phyloP scores from a whole-genome alignment of 495 filamentous ascomycete species.

The Neurospora africana region DNA sequence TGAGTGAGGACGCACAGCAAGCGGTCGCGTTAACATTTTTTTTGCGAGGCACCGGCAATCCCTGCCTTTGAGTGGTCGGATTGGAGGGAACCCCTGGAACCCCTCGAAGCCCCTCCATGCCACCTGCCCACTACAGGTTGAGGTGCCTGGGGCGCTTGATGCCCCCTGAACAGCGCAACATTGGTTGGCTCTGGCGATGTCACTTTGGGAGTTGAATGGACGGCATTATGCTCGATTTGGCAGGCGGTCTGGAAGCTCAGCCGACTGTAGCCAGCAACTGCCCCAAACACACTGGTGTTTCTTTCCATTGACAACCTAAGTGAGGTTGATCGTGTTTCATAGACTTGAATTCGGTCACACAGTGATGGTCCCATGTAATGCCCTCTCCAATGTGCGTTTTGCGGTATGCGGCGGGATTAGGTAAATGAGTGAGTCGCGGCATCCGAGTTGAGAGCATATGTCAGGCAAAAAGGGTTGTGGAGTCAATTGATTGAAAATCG shows the following conservation, averaged over 20 bases:
- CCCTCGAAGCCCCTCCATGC: neutral
- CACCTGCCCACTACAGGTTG: slow-evolving; percentile 2
- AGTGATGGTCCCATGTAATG: neutral
- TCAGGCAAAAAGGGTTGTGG: too few species aligned
- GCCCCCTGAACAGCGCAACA: neutral
- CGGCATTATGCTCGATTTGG: slow-evolving; percentile 2
- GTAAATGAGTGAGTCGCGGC: neutral
- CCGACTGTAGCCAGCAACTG: neutral
- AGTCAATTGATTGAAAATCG: too few species aligned
- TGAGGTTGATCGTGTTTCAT: neutral
- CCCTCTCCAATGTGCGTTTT: neutral
- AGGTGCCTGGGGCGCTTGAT: neutral
- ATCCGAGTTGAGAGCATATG: neutral
- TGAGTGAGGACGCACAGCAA: neutral
- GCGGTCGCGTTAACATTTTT: neutral
- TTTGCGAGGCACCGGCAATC: neutral
- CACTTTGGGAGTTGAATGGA: neutral
- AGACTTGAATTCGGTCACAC: neutral
- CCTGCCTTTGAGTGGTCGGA: neutral
- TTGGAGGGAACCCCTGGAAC: neutral
- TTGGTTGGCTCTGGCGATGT: neutral
- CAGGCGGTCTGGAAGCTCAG: slow-evolving; percentile 8
- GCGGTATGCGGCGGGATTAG: neutral
- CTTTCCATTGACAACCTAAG: neutral
- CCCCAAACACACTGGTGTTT: neutral